phyloP scores from a whole-genome alignment of 2,329 filamentous ascomycete genomes.

The Celoporthe dispersa region DNA sequence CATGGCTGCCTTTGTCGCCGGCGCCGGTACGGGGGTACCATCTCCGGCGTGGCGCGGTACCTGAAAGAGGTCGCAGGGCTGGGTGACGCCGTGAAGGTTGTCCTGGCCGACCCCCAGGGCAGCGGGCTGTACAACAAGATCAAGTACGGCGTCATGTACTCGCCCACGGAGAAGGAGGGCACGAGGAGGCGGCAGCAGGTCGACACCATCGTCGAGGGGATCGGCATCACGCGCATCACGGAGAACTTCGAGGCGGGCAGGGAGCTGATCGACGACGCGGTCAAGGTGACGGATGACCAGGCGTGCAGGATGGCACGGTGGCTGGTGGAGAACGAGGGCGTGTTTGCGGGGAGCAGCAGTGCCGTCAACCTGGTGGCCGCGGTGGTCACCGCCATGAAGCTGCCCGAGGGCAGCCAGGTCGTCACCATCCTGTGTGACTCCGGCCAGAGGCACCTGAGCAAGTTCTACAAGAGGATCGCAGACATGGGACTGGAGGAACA shows the following conservation, averaged over 20 bases:
- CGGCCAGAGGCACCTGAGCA: slow-evolving; percentile 81
- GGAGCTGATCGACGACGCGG: slow-evolving; percentile 86
- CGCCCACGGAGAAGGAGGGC: slow-evolving; percentile 84
- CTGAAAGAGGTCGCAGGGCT: slow-evolving; percentile 72
- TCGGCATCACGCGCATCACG: slow-evolving; percentile 94
- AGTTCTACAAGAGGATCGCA: slow-evolving; percentile 79
- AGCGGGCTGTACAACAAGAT: slow-evolving; percentile 93
- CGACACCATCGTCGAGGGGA: slow-evolving; percentile 93
- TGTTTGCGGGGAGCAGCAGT: slow-evolving; percentile 93
- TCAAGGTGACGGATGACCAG: slow-evolving; percentile 86
- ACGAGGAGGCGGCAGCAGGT: slow-evolving; percentile 89
- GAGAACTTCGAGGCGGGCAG: slow-evolving; percentile 88
- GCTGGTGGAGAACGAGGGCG: slow-evolving; percentile 92
- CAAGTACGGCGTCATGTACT: slow-evolving; percentile 95
- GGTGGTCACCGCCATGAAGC: slow-evolving; percentile 66
- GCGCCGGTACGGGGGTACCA: slow-evolving; percentile 95
- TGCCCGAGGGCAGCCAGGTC: slow-evolving; percentile 66
- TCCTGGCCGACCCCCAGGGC: slow-evolving; percentile 92
- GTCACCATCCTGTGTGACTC: slow-evolving; percentile 87
- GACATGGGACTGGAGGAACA: slow-evolving; percentile 70
- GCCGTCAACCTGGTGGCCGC: slow-evolving; percentile 94
- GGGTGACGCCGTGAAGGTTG: slow-evolving; percentile 63
- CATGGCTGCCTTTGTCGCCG: slow-evolving; percentile 87
- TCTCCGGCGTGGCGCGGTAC: slow-evolving; percentile 83
- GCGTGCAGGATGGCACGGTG: slow-evolving; percentile 93